Conservation (phyloP, 2,329 filamentous ascomycete genomes). For the Trichoderma semiorbis region DNA sequence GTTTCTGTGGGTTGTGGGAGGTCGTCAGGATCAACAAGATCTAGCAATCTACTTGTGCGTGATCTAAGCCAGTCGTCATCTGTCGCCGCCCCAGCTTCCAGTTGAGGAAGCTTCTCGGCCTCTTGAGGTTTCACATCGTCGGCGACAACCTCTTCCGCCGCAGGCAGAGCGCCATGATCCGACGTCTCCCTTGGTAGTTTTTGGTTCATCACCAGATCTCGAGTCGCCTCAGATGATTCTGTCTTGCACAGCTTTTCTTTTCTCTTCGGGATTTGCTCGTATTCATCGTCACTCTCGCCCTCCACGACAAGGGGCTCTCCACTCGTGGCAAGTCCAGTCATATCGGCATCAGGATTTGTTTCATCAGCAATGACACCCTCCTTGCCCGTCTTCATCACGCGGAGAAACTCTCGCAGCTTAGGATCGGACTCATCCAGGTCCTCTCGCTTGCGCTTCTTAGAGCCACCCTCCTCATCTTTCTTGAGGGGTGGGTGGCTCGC, state of each 20-base stretch:
- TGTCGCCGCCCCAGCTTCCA: constrained; percentile 51
- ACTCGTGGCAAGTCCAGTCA: constrained; percentile 21
- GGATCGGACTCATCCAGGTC: constrained; percentile 61
- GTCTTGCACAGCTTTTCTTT: constrained; percentile 43
- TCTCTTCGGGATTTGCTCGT: constrained; percentile 61
- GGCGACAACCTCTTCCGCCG: constrained; percentile 17
- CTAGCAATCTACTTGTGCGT: constrained; percentile 80
- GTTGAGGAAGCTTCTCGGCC: constrained; percentile 25
- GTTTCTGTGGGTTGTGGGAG: constrained; percentile 26
- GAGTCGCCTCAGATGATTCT: constrained; percentile 26
- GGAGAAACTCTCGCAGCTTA: constrained; percentile 81
- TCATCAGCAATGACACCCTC: constrained; percentile 35
- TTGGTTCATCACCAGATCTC: constrained; percentile 7
- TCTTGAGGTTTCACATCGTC: constrained; percentile 24
- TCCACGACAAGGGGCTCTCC: constrained; percentile 42
- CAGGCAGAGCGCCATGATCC: not conserved
- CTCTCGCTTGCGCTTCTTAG: constrained; percentile 67
- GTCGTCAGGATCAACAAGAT: constrained; percentile 74
- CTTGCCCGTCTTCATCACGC: constrained; percentile 66
- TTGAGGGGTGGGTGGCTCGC: constrained; percentile 11
- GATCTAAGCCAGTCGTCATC: constrained; percentile 92
- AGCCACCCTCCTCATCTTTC: constrained; percentile 33
- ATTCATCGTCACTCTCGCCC: constrained; percentile 70
- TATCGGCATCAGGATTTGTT: constrained; percentile 24
- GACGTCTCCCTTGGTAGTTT: constrained; percentile 18